Evolutionary conservation across 2,329 filamentous ascomycete species (phyloP).

Genomic region (Fusarium gaditjirri): DNA sequence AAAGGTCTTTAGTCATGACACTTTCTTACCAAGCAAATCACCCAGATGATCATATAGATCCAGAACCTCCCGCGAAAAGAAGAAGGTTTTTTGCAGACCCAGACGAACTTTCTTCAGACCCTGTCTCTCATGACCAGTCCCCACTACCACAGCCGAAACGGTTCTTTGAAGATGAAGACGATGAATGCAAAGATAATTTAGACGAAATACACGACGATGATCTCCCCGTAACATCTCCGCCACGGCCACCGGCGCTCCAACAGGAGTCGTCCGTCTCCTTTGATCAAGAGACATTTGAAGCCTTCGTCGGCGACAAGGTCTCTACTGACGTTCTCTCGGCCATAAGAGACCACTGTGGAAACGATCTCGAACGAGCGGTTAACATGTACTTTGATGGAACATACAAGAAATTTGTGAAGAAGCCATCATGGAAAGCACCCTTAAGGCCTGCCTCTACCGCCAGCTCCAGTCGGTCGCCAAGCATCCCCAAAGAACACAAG

Average conservation of each 20-base stretch:
- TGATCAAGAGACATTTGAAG: constrained; percentile 67
- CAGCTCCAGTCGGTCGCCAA: constrained; percentile 19
- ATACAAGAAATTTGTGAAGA: constrained; percentile 63
- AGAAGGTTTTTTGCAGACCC: constrained; percentile 52
- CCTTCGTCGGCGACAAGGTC: constrained; percentile 68
- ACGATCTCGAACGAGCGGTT: constrained; percentile 70
- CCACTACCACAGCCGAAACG: constrained; percentile 41
- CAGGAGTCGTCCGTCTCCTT: constrained; percentile 55
- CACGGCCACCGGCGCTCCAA: constrained; percentile 15
- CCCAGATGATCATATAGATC: constrained; percentile 45
- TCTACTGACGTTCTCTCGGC: constrained; percentile 58
- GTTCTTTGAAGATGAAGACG: constrained; percentile 43
- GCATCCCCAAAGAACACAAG: constrained; percentile 11
- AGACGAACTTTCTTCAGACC: constrained; percentile 46
- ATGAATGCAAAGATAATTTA: constrained; percentile 24
- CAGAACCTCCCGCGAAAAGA: constrained; percentile 59
- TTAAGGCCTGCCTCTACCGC: constrained; percentile 3
- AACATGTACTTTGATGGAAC: constrained; percentile 79
- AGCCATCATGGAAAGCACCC: constrained; percentile 22
- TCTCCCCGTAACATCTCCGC: constrained; percentile 6
- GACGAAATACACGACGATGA: constrained; percentile 29
- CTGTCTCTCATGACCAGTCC: constrained; percentile 35
- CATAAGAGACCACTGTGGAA: constrained; percentile 65
- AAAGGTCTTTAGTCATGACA: constrained; percentile 15
- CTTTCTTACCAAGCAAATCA: constrained; percentile 50